Evolutionary conservation across 192 early-diverging fungal genomes (phyloP), one percentile per base, ranked within the genome.

Genomic region (Mortierella antarctica): DNA sequence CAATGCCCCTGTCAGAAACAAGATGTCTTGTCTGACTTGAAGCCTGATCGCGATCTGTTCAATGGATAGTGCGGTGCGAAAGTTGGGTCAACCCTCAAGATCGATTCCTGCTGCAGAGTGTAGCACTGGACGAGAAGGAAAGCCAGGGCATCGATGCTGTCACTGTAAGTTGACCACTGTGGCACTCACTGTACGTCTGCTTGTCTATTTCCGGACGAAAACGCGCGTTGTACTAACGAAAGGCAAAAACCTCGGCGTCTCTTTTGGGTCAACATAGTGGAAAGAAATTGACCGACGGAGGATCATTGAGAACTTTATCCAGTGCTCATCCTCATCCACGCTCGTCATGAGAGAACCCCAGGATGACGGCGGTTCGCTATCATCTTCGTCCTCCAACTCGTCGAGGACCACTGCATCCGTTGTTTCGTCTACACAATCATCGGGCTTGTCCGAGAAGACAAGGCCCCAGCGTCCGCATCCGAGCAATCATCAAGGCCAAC

Each of bases 101-200:
- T 65, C 57, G 75, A 18, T 85, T 85, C 74, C 49, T 85, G 46
- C 68, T 85, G 53, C 84, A 85, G 67, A 85, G 80, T 31, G 70
- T 85, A 11, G 20, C 74, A 17, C 65, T 85, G 41, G 65, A 62
- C 4, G 61, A 76, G 15, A 58, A 71, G 3, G 84, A 85, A 56
- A 77, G 80, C 45, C 65, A 67, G 10, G 52, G 74, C 5, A 69
- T 82, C 8, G 71, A 72, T 54, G 81, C 84, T 31, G 53, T 61
- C 18, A 68, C 67, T 21, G 82, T 83, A 76, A 74, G 80, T 59
- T 8, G 7, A 39, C 31, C 44, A 41, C 53, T 39, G 7, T 57
- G 7, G 13, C 44, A 17, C 31, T 53, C 5, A 51, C 42, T 45
- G 31, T 3, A 31, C 3, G 31, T 31, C 31, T 15, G 11, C 31